A percentile compares a stretch with the other conserved stretches of the same genome.
Evolutionary conservation across 352 stramenopile species (phyloP).

Genomic region (Pythium vanterpoolii): DNA sequence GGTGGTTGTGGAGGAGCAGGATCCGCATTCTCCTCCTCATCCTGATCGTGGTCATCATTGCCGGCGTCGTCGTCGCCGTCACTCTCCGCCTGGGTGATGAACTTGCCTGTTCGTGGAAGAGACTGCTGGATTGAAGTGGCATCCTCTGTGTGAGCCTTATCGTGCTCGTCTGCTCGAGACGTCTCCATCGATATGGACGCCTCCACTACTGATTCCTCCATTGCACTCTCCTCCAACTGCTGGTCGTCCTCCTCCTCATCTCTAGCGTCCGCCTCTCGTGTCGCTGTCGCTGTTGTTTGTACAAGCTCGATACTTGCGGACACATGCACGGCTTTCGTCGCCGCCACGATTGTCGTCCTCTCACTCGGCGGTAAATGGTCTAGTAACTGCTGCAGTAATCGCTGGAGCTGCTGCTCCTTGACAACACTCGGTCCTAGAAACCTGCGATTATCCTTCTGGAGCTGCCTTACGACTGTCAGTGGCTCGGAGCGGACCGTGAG

Average conservation of each 20-base stretch:
- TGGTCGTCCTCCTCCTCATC: conserved; percentile 20
- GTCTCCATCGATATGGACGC: conserved; percentile 32
- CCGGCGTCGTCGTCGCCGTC: conserved; percentile 2
- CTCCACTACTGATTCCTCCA: conserved; percentile 43
- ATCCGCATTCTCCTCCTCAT: background rate
- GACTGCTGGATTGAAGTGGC: background rate
- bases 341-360: background rate
- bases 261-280: conserved; percentile 15
- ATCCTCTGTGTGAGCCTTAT: background rate
- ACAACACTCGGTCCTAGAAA: conserved; percentile 63
- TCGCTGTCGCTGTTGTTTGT: background rate
- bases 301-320: background rate
- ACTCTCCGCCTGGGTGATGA: conserved; percentile 15
- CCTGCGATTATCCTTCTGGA: conserved; percentile 61
- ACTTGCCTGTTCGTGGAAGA: conserved; percentile 1
- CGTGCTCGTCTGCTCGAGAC: background rate
- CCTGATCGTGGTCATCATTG: background rate
- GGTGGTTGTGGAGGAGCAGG: background rate
- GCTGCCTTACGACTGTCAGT: conserved; percentile 36
- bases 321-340: background rate
- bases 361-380: conserved; percentile 34
- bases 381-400: conserved; percentile 62
- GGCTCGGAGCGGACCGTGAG: conserved; percentile 48
- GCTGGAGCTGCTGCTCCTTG: conserved; percentile 60
- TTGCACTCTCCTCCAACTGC: conserved; percentile 35